Base-by-base conservation (phyloP, 78 protist species). In the slime mould (Dictyostelium discoideum) region DNA sequence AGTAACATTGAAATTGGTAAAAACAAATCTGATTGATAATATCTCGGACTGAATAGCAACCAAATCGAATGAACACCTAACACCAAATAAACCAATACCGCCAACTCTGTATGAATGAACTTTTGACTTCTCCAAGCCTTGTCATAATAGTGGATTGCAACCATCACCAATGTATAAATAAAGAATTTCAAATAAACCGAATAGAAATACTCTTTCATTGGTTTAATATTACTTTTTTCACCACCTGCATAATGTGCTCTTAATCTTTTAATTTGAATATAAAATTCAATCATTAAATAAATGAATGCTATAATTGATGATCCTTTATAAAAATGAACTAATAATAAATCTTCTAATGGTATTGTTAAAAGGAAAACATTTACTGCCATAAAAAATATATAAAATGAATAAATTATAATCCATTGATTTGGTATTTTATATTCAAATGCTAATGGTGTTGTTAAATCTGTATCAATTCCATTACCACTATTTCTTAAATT, bases 341-440 rank as follows among this genome's bases (percentile, higher is more conserved):
- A 90, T 32, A 90, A 82, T 80, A 90, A 44, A 46, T 90, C 94
- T 90, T 90, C 94, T 16, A 90, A 82, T 26, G 94, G 94, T 10
- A 90, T 85, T 3, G 85, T 82, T 32, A 90, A 50, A 1, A 90
- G 46, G 42, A 67, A 90, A 6, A 82, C 8, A 54, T 60, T 37
- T 7, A 90, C 94, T n/a, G 94, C 94, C 86, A 90, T 82, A 60
- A 72, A 90, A 63, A 90, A 90, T 50, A n/a, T n/a, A 40, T 81
- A 90, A 60, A 90, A 90, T 26, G 87, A 46, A 39, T 90, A 90
- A 4, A 81, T 90, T 6, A 82, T 65, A 29, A 90, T 24, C 94
- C 94, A 90, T 69, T n/a, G 16, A 48, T 77, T 85, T 39, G 94
- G 89, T 82, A 26, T 10, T 50, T 82, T 90, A 50, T 90, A 90